Conservation (phyloP, 495 filamentous ascomycete genomes). For the Tuber brumale region DNA sequence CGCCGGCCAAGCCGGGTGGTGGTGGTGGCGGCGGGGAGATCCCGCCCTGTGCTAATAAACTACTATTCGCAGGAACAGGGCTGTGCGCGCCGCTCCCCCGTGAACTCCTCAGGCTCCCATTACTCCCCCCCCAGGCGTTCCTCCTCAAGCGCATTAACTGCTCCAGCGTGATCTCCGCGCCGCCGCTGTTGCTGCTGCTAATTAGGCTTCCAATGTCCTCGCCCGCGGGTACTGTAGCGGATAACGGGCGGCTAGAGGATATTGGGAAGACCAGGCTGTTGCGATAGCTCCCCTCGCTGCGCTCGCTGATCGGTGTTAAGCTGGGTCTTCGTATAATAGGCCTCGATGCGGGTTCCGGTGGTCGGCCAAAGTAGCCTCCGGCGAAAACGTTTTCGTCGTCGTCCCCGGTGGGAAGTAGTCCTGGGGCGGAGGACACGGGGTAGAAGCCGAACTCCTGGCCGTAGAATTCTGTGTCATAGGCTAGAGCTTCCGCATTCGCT, state of each 20-base stretch:
- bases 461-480: slow-evolving; percentile 88
- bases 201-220: not conserved
- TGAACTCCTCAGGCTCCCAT: slow-evolving; percentile 28
- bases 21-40: slow-evolving; percentile 1
- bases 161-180: slow-evolving; percentile 4
- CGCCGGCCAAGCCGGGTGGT: slow-evolving; percentile 16
- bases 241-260: not conserved
- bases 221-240: not conserved
- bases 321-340: slow-evolving; percentile 75
- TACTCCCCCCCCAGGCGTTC: slow-evolving; percentile 37
- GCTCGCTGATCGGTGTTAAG: slow-evolving; percentile 91
- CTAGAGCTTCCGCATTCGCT: slow-evolving; percentile 87
- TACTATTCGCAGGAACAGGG: slow-evolving; percentile 16
- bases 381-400: slow-evolving; percentile 35
- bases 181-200: not conserved
- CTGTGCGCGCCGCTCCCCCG: slow-evolving; percentile 23
- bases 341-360: slow-evolving; percentile 60
- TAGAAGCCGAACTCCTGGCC: slow-evolving; percentile 98
- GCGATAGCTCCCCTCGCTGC: slow-evolving; percentile 89
- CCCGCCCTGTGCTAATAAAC: slow-evolving; percentile 6
- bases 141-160: slow-evolving; percentile 25
- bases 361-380: slow-evolving; percentile 86
- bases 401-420: slow-evolving; percentile 33
- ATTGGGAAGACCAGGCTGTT: slow-evolving; percentile 59
- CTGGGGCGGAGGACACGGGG: slow-evolving; percentile 53